Evolutionary conservation across 768 basidiomycete genomes (phyloP), one percentile per base, ranked within the genome.

Genomic region (Phaeolepiota aurea): DNA sequence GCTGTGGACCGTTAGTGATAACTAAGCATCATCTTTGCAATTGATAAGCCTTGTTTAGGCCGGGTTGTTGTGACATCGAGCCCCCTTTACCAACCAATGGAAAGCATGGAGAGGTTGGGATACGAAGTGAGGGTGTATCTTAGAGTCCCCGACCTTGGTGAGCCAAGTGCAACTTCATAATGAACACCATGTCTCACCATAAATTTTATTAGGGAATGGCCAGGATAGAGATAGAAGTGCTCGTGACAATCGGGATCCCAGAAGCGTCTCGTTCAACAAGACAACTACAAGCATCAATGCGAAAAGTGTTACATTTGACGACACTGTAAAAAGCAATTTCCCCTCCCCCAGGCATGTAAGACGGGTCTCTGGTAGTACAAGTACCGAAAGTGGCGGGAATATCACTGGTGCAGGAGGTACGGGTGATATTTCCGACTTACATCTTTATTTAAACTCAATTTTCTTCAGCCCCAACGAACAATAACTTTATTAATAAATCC

Each of bases 61-160:
- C 74, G 87, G 16, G 82, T 87, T 4, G 68, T 89, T 4, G 88
- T 84, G 21, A 78, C 87, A 0, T 87, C 84, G 10, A 87, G 82
- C 32, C 88, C 90, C 1, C 59, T 92, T 36, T 87, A 89, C 57
- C 90, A 92, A 55, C 76, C 83, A 9, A 79, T 91, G 69, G 77
- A 82, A 7, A 62, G 71, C 3, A 82, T 87, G 13, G 70, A 79
- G 49, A 70, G 76, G 38, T 63, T 91, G 31, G 87, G 83, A 3
- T 88, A 88, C 48, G 79, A 85, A 48, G 76, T 86, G 2, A 69
- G 76, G 40, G 69, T 88, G 11, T 83, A 76, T 49, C 71, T 76
- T 33, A 69, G 82, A 15, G 86, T 87, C 13, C 84, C 82, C 3
- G 83, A 84, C 54, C 60, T 68, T 1, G 79, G 68, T 65, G 40